These are phyloP conservation scores for Linum trigynum DNA, from an alignment of 345 rosid species.

Conservation along the genomic window DNA sequence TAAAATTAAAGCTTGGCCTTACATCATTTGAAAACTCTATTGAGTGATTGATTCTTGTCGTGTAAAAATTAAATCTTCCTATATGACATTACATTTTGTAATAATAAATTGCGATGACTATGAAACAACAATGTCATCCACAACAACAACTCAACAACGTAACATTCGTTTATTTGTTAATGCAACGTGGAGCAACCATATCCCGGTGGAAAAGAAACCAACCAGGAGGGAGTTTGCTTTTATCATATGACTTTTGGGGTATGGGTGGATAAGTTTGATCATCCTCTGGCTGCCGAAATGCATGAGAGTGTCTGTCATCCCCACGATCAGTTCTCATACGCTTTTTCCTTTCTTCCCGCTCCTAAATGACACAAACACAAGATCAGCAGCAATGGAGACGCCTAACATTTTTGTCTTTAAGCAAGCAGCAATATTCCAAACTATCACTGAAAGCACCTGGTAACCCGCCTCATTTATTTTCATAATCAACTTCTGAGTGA, in stretches of 20 bases:
- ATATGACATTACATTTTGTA: not conserved
- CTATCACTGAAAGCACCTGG: not conserved
- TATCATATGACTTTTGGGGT: constrained; percentile 46
- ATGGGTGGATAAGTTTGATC: constrained; percentile 42
- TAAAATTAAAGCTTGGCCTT: not conserved
- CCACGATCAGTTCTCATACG: constrained; percentile 53
- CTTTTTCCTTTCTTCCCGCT: constrained; percentile 90
- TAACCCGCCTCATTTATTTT: too few species aligned
- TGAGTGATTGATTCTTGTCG: not conserved
- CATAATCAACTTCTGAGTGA: not conserved
- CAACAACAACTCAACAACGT: not conserved
- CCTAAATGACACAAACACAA: constrained; percentile 37
- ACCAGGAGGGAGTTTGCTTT: constrained; percentile 84
- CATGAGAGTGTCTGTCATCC: constrained; percentile 44
- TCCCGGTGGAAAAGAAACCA: constrained; percentile 9
- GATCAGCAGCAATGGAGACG: constrained; percentile 1
- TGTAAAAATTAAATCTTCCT: too few species aligned
- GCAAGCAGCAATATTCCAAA: not conserved
- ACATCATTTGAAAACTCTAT: not conserved
- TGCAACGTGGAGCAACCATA: not conserved
- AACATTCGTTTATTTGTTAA: too few species aligned
- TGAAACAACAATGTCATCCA: too few species aligned
- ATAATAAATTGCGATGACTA: not conserved
- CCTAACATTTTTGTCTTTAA: not conserved
- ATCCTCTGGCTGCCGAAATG: constrained; percentile 40